Base-by-base conservation (phyloP, 2,329 filamentous ascomycete species). In the Esteya vermicola region DNA sequence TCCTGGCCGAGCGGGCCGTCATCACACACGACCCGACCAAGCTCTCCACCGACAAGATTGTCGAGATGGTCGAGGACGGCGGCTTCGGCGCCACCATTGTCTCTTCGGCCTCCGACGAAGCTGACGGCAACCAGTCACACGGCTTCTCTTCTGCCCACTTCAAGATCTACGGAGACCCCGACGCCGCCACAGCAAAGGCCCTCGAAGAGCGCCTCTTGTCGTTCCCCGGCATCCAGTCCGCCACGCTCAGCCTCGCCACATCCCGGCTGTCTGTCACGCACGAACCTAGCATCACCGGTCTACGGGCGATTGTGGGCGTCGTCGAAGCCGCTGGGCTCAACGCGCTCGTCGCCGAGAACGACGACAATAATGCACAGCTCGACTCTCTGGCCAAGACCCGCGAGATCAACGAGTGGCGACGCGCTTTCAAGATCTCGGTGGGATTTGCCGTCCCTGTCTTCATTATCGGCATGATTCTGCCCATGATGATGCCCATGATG, bases 291-390 rank as follows among this genome's bases (percentile, higher is more conserved):
- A 61, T 80, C 13, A 75, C 83, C 39, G 89, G 91, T 3, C 71
- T 98, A 19, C 78, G 91, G 33, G 75, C 73, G 4, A 71, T 96
- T 26, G 89, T 95, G 8, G 85, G 88, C 51, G 63, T 73, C 1
- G 75, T 95, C 33, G 89, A 98, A 59, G 67, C 69, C n/a, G 67
- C 75, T 18, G 88, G 89, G 2, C 85, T 83, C 57, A 94, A 95
- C 55, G 91, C 89, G 2, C 65, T 98, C 3, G 73, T 96, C 10
- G 80, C 88, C 1, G 89, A 96, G 48, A 81, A 78, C 39, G 85
- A 96, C 51, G 91, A 98, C 61, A 96, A 93, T 57, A 93, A 93
- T 53, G 89, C 91, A 1, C 91, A 98, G 56, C 72, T 98, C 3
- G 86, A 96, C 57, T 96, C 91, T 1, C 70, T 98, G 3, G 83